These are phyloP conservation scores for Lipomyces yamadae DNA, from an alignment of 805 yeast species.

Conservation along the genomic window DNA sequence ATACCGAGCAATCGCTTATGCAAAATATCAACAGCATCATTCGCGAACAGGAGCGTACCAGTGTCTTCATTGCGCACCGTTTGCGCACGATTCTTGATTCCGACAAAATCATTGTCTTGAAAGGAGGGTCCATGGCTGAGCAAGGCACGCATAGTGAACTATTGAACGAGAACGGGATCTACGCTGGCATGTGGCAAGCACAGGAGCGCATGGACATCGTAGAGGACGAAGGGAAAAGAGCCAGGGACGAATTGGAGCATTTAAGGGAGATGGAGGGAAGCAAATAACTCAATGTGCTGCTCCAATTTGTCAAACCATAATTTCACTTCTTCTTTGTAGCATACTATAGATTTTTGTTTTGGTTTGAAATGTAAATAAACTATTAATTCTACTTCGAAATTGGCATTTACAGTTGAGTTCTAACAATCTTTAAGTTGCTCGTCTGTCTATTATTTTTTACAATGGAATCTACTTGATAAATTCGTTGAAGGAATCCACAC, in stretches of 20 bases:
- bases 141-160: constrained; percentile 81
- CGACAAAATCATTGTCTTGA: constrained; percentile 87
- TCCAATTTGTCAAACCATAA: not conserved
- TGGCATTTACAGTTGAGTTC: not conserved
- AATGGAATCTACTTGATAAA: constrained; percentile 29
- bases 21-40: constrained; percentile 74
- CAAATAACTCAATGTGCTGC: not conserved
- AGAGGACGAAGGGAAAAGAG: constrained; percentile 31
- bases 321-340: not conserved
- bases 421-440: not conserved
- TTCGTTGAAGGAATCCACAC: constrained; percentile 39
- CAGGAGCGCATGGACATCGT: constrained; percentile 51
- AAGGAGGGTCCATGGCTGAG: constrained; percentile 78
- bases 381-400: not conserved
- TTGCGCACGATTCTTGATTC: constrained; percentile 90
- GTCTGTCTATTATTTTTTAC: not conserved
- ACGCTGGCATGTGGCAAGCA: constrained; percentile 84
- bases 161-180: constrained; percentile 63
- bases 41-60: constrained; percentile 63
- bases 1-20: constrained; percentile 85
- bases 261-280: constrained; percentile 20
- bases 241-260: constrained; percentile 25
- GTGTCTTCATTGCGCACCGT: constrained; percentile 91
- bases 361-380: not conserved
- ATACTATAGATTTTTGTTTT: not conserved